Evolutionary conservation across 73 alveolate species (phyloP), one percentile per base, ranked within the genome.

Genomic region (Stentor coeruleus): DNA sequence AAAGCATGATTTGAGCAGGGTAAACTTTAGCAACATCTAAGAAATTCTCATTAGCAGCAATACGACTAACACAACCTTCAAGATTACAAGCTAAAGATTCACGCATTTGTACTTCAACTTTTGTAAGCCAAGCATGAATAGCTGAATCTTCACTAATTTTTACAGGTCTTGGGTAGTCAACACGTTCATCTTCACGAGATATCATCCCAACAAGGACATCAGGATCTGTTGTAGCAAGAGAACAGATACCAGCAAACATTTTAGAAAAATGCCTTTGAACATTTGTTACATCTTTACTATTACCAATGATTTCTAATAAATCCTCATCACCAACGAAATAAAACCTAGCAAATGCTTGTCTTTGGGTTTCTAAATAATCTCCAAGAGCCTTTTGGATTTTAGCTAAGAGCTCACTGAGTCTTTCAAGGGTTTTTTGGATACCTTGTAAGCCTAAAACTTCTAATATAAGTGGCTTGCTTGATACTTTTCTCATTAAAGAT

Each of bases 291-390:
- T 98, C 99, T 84, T 95, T 96, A 28, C 98, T 88, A 89, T 98
- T 98, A 88, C 99, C 99, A 85, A 98, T 98, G 84, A 98, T 98
- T 88, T 97, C 99, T 75, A 98, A 94, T 72, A 98, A 76, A 87
- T 89, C 97, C 55, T 91, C 97, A 84, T 96, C 99, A 58, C 99
- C 99, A 35, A 98, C 99, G 90, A 98, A 98, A 91, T 98, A 98
- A 92, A 98, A 98, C 55, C 99, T 87, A 15, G 99, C 99, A 82
- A 98, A 98, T 87, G 97, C 98, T 66, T 92, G 93, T 87, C 99
- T 94, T 88, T 98, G 98, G 75, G 98, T 97, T 85, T 98, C 99
- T 58, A 98, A 89, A 89, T 97, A 98, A 87, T 98, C 99, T 74
- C 99, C 99, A 26, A 95, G 88, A 3, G 99, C 99, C 58, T 91